Percentiles rank a stretch among this genome's conserved stretches.
Evolutionary conservation across 352 stramenopile species (phyloP).

Genomic region (Phytophthora boehmeriae): DNA sequence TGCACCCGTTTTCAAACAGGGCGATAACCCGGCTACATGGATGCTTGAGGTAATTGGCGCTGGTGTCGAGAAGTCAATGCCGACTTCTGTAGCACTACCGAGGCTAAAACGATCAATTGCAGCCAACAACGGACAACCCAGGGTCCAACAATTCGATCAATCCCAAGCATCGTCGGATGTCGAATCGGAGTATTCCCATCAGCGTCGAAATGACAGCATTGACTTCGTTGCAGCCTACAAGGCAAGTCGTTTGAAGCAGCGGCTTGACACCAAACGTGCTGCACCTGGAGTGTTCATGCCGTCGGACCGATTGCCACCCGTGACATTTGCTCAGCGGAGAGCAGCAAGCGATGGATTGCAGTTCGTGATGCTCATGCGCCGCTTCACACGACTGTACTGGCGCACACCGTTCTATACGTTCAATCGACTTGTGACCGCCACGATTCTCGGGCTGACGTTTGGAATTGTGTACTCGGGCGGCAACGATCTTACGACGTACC

Average conservation of each 20-base stretch:
- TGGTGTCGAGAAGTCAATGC: conserved; percentile 40
- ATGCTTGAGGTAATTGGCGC: conserved; percentile 79
- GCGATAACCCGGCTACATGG: conserved; percentile 88
- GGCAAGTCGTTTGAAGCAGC: conserved; percentile 33
- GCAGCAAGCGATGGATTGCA: conserved; percentile 38
- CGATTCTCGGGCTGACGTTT: conserved; percentile 51
- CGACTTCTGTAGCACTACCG: conserved; percentile 3
- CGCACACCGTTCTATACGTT: conserved; percentile 86
- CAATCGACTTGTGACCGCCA: conserved; percentile 46
- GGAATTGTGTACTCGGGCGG: conserved; percentile 46
- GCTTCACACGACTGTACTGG: conserved; percentile 83
- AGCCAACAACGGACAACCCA: conserved; percentile 6
- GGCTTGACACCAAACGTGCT: conserved; percentile 35
- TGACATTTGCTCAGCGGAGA: conserved; percentile 36
- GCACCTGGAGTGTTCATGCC: conserved; percentile 42
- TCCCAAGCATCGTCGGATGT: conserved; percentile 27
- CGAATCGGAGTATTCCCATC: conserved; percentile 19
- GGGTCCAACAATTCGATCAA: conserved; percentile 20
- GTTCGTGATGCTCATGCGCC: conserved; percentile 53
- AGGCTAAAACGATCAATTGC: conserved; percentile 12
- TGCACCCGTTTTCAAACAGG: conserved; percentile 48
- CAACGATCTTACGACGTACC: conserved; percentile 43
- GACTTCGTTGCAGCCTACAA: conserved; percentile 45
- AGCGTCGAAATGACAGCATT: conserved; percentile 24
- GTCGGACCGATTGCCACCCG: conserved; percentile 28